Evolutionary conservation across 2,329 filamentous ascomycete species (phyloP).

Genomic region (Trichoderma pleuroti): DNA sequence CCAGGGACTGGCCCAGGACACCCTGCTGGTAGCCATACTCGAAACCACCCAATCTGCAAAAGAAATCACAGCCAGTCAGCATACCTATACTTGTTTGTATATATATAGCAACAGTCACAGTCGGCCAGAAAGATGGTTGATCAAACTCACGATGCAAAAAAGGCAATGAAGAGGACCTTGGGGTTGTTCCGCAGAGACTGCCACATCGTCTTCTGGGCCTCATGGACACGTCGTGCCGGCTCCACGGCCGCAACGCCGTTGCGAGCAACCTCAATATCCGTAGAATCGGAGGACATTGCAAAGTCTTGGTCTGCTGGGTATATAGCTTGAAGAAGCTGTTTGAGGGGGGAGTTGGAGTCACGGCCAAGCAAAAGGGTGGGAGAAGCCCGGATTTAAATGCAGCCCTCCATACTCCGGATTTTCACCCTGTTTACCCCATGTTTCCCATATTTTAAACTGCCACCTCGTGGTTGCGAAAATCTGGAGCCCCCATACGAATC

Average conservation of each 20-base stretch:
- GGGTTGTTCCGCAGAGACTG: slow-evolving; percentile 34
- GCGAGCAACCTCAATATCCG: slow-evolving; percentile 20
- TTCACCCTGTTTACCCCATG: slow-evolving; percentile 16
- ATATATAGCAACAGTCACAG: neutral
- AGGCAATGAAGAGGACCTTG: slow-evolving; percentile 38
- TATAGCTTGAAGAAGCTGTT: neutral
- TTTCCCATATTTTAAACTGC: slow-evolving; percentile 17
- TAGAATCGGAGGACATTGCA: slow-evolving; percentile 17
- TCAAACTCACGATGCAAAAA: slow-evolving; percentile 39
- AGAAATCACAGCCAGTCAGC: neutral
- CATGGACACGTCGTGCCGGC: slow-evolving; percentile 19
- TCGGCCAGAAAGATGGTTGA: neutral
- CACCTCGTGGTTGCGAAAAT: slow-evolving; percentile 4
- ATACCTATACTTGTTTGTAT: neutral
- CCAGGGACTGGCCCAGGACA: slow-evolving; percentile 50
- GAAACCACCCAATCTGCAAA: slow-evolving; percentile 45
- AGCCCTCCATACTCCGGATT: slow-evolving; percentile 5
- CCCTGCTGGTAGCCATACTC: slow-evolving; percentile 55
- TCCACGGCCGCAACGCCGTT: slow-evolving; percentile 19
- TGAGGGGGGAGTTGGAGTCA: neutral
- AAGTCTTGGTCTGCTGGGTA: neutral
- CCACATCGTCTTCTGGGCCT: slow-evolving; percentile 25
- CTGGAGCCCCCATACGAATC: slow-evolving; percentile 12
- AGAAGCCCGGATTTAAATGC: slow-evolving; percentile 16
- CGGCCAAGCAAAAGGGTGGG: neutral